phyloP scores from a whole-genome alignment of 495 filamentous ascomycete genomes.

The Penicillium desertorum region DNA sequence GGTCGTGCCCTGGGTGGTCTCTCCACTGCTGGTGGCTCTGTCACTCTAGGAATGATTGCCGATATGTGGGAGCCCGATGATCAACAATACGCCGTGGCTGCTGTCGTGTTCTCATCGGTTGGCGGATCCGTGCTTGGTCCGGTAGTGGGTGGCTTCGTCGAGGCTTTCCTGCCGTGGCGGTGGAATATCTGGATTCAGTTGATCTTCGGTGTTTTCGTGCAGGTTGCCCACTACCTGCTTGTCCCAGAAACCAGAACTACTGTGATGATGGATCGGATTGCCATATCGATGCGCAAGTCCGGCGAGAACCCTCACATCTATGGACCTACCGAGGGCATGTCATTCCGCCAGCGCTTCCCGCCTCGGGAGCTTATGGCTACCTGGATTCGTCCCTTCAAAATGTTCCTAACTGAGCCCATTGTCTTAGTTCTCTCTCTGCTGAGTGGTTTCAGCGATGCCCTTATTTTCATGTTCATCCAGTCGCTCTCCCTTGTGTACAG shows the following conservation, averaged over 20 bases:
- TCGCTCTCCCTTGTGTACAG: conserved; percentile 58
- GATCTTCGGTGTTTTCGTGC: conserved; percentile 58
- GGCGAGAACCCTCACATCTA: conserved; percentile 58
- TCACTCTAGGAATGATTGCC: conserved; percentile 62
- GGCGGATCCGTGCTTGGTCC: conserved; percentile 62
- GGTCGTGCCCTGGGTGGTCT: conserved; percentile 59
- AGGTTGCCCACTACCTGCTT: conserved; percentile 50
- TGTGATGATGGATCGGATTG: conserved; percentile 59
- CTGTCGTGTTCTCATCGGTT: conserved; percentile 63
- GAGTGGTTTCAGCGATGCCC: conserved; percentile 61
- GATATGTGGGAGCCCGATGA: conserved; percentile 62
- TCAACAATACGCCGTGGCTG: conserved; percentile 61
- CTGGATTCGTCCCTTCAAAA: conserved; percentile 60
- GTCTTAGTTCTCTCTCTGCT: conserved; percentile 57
- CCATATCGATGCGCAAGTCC: conserved; percentile 52
- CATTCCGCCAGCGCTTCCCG: conserved; percentile 59
- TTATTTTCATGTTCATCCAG: conserved; percentile 69
- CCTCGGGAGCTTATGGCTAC: conserved; percentile 53
- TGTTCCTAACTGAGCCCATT: conserved; percentile 63
- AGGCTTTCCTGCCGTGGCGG: conserved; percentile 50
- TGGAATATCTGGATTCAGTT: conserved; percentile 62
- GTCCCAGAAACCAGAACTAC: conserved; percentile 61
- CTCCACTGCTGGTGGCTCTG: conserved; percentile 60
- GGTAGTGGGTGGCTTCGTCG: conserved; percentile 59
- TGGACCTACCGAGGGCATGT: conserved; percentile 61